Evolutionary conservation across 331 rosid species (phyloP).

Genomic region (Cydonia oblonga): DNA sequence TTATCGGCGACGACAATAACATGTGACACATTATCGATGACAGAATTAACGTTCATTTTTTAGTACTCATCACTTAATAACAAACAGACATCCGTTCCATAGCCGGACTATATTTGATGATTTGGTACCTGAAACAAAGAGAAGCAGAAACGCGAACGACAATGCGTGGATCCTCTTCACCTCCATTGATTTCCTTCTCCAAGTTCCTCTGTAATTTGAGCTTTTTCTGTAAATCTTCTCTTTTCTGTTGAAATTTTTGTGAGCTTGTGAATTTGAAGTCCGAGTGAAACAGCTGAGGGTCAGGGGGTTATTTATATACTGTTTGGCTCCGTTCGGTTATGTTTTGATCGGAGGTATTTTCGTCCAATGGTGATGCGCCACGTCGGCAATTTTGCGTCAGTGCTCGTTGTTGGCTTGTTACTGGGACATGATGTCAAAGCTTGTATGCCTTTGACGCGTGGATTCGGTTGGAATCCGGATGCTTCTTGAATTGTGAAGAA

Average conservation of each 20-base stretch:
- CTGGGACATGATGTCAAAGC: no score
- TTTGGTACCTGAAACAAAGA: slow-evolving; percentile 31
- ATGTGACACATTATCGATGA: background rate
- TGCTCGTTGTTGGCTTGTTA: background rate
- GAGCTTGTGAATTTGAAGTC: no score
- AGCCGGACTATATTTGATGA: no score
- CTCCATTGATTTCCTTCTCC: background rate
- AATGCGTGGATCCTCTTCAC: slow-evolving; percentile 10
- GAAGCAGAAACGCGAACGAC: slow-evolving; percentile 13
- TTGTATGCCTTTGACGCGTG: slow-evolving; percentile 29
- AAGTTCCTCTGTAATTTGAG: no score
- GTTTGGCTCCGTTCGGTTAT: no score
- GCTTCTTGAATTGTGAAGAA: slow-evolving; percentile 20
- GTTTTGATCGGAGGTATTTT: background rate
- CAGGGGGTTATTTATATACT: no score
- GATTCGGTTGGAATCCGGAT: background rate
- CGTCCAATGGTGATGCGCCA: slow-evolving; percentile 8
- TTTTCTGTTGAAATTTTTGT: no score
- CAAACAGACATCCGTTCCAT: rapidly evolving
- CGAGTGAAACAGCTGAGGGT: no score
- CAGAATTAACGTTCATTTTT: background rate
- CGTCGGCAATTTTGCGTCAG: background rate
- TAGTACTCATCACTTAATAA: no score
- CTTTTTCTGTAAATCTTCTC: no score
- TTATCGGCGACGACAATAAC: no score